Base-by-base conservation (phyloP, 805 yeast genomes). In the Cyberlindnera bimundalis region DNA sequence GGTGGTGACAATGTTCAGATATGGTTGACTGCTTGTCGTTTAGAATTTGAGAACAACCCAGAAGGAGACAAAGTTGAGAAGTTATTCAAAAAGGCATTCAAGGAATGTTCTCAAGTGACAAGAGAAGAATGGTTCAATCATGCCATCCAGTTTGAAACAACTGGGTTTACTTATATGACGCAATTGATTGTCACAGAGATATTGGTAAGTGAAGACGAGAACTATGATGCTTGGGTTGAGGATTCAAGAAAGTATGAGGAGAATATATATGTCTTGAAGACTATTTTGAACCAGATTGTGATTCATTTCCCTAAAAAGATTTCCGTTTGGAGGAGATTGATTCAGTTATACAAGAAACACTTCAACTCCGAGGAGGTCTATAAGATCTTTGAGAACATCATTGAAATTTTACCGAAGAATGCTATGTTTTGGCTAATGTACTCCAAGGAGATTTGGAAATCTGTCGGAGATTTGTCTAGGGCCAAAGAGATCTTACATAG, bases 21-120 rank as follows among this genome's bases (percentile, higher is more conserved):
- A 2, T 87, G 95, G 91, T 61, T 87, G 3, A 67, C 80, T 0
- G 88, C 88, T 1, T 71, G 79, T 1, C 74, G 79, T 47, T 55
- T 88, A 12, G 95, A 87, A 58, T 91, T 80, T 51, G 64, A 69
- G 42, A 55, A 61, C 1, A 57, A 61, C 5, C 66, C 66, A 7
- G 61, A 66, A n/a, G 68, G 64, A n/a, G 58, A 64, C 1, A 74
- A 76, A 45, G 59, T 81, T 1, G 59, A 59, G 5, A 70, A 68
- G 52, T 52, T 84, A 52, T 53, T 82, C 42, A 60, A 60, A 23
- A 73, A 76, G 55, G 80, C 79, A 35, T 56, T 69, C 15, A 52
- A 65, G 36, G 73, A 76, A 33, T 59, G 73, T 21, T 7, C 35
- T 4, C 61, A 62, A 16, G 46, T 65, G 2, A 47, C 64, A 1